Evolutionary conservation across 2,329 filamentous ascomycete genomes (phyloP).

Genomic region (Ceratocystis huliohia): DNA sequence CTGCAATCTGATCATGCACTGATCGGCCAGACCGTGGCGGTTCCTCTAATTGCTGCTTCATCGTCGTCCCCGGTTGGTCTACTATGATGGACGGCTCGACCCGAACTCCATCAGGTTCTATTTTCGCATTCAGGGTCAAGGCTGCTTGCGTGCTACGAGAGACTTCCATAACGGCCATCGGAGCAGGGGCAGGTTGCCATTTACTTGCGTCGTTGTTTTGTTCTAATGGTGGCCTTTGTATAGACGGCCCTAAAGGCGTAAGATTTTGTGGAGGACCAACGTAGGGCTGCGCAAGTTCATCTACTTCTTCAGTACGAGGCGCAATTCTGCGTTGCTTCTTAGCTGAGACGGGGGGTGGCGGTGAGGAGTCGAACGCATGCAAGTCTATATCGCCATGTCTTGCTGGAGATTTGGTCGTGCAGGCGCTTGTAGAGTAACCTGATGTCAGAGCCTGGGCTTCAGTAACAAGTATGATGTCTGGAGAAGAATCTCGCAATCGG

Average conservation of each 20-base stretch:
- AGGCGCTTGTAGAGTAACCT: not conserved
- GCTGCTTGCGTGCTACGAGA: conserved; percentile 16
- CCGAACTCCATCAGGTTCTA: not conserved
- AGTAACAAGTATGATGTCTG: conserved; percentile 1
- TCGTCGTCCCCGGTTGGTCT: not conserved
- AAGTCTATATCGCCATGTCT: not conserved
- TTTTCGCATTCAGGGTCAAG: not conserved
- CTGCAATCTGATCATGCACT: conserved; percentile 15
- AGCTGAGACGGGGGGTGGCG: not conserved
- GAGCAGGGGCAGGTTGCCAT: not conserved
- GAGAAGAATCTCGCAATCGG: not conserved
- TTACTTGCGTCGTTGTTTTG: not conserved
- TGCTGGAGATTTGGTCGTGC: not conserved
- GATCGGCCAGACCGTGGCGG: conserved; percentile 2
- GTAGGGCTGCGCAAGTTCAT: not conserved
- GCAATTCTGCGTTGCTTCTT: conserved; percentile 1
- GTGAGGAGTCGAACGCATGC: not conserved
- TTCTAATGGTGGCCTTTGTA: not conserved
- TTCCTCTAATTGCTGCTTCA: not conserved
- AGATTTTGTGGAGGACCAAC: not conserved
- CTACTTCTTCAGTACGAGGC: not conserved
- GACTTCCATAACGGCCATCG: conserved; percentile 22
- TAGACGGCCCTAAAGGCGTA: not conserved
- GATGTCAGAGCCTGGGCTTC: not conserved
- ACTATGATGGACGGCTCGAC: not conserved